Conservation (phyloP, 345 rosid species). For the Gossypium anomalum region DNA sequence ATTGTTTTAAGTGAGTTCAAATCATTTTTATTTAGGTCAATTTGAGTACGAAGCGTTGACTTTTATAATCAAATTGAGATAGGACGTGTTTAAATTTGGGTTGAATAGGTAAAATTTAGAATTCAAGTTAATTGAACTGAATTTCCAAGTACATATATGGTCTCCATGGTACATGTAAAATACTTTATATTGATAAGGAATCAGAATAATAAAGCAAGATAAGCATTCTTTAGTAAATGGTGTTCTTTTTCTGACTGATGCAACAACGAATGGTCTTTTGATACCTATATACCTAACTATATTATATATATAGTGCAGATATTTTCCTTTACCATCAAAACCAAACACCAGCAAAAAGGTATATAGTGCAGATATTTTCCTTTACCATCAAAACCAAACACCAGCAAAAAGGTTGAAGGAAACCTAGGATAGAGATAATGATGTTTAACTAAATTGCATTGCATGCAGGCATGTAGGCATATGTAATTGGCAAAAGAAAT, state of each 20-base stretch:
- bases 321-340: neutral
- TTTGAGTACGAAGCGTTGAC: too few species aligned
- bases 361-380: neutral
- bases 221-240: neutral
- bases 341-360: neutral
- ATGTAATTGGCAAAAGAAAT: neutral
- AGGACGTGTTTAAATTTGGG: too few species aligned
- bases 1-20: too few species aligned
- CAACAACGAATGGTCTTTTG: neutral
- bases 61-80: too few species aligned
- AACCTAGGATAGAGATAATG: neutral
- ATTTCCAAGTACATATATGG: neutral
- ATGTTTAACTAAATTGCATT: neutral
- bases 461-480: neutral
- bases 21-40: too few species aligned
- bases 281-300: neutral
- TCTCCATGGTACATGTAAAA: neutral
- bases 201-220: conserved; percentile 1
- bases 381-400: neutral
- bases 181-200: neutral
- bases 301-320: neutral
- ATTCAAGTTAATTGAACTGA: too few species aligned
- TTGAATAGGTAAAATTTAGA: too few species aligned
- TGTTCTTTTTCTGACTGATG: neutral
- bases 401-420: neutral